Conservation (phyloP, 164 flowering plant species). For the Vitis rupestris region DNA sequence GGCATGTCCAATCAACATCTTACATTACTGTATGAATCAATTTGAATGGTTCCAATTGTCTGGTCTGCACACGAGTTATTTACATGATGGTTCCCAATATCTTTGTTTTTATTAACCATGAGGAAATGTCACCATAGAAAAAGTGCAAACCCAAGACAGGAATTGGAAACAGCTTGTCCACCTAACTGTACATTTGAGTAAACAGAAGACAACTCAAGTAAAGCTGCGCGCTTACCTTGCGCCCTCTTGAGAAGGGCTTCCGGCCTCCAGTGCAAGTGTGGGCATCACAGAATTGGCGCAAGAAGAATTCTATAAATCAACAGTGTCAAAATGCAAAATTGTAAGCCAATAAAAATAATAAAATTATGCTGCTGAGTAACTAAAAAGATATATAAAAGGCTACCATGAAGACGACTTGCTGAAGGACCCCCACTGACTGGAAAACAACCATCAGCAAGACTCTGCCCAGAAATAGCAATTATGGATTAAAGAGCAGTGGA, state of each 20-base stretch:
- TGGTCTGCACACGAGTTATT: no score
- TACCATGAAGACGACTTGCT: constrained; percentile 80
- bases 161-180: no score
- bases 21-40: no score
- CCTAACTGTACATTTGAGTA: not conserved
- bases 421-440: constrained; percentile 59
- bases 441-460: constrained; percentile 74
- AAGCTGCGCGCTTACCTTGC: constrained; percentile 36
- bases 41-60: no score
- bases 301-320: constrained; percentile 56
- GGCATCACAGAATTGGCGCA: constrained; percentile 85
- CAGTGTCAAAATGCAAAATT: not conserved
- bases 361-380: no score
- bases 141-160: no score
- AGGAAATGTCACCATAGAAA: no score
- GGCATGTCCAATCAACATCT: no score
- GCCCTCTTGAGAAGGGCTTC: constrained; percentile 71
- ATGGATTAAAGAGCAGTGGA: constrained; percentile 4
- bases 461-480: constrained; percentile 40
- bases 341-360: not conserved
- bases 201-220: not conserved
- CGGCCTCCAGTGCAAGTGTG: constrained; percentile 58
- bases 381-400: not conserved
- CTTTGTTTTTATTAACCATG: no score
- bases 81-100: no score